Conservation (phyloP, 2,329 filamentous ascomycete species). For the Arthrobotrys sphaeroides region DNA sequence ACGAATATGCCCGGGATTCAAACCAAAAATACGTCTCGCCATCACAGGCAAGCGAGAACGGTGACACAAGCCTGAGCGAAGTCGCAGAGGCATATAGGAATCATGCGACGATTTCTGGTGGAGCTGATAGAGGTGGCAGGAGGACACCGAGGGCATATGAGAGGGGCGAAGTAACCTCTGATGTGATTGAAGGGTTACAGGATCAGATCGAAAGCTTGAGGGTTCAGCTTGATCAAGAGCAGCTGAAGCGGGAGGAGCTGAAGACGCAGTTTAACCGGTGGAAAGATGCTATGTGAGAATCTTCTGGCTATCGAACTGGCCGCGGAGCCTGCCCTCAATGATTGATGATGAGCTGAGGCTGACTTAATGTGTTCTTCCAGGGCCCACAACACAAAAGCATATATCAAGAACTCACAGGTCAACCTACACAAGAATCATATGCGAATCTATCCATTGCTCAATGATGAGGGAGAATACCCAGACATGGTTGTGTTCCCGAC, state of each 20-base stretch:
- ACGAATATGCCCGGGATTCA: conserved; percentile 6
- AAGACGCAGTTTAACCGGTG: conserved; percentile 29
- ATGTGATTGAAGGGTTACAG: conserved; percentile 45
- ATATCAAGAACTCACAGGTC: conserved; percentile 51
- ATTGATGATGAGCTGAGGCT: background rate
- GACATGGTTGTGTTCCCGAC: conserved; percentile 49
- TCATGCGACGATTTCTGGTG: conserved; percentile 39
- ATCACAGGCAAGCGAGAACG: conserved; percentile 46
- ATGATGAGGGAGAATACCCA: conserved; percentile 41
- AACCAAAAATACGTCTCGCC: conserved; percentile 21
- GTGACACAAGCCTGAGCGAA: conserved; percentile 37
- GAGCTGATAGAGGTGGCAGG: conserved; percentile 7
- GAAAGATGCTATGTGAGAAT: conserved; percentile 46
- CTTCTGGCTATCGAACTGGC: background rate
- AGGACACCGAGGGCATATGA: conserved; percentile 46
- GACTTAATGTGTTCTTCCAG: conserved; percentile 33
- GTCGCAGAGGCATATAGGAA: conserved; percentile 49
- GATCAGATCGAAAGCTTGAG: conserved; percentile 50
- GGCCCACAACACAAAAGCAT: conserved; percentile 52
- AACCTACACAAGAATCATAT: conserved; percentile 51
- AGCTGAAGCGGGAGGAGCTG: conserved; percentile 34
- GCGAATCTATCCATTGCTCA: conserved; percentile 51
- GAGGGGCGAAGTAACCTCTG: conserved; percentile 50
- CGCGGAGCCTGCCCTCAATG: too few species aligned
- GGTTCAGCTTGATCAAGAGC: conserved; percentile 34